Conservation (phyloP, 805 yeast genomes). For the Yarrowia sp. region DNA sequence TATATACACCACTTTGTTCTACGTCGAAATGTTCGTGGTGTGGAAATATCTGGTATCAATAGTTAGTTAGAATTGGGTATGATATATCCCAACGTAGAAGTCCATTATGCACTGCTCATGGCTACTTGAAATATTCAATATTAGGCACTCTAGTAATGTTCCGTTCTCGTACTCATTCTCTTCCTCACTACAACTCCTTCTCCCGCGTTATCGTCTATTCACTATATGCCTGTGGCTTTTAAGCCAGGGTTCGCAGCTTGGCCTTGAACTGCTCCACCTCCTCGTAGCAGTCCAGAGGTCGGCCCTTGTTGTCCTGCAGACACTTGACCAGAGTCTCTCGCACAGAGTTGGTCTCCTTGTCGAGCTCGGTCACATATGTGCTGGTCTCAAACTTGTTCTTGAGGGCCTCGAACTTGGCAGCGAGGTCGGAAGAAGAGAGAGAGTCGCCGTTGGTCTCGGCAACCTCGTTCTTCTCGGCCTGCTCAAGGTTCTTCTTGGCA, state of each 20-base stretch:
- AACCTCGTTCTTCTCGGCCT: constrained; percentile 40
- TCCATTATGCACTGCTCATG: too few species aligned
- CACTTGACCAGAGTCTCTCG: constrained; percentile 48
- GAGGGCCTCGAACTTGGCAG: constrained; percentile 46
- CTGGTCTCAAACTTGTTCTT: constrained; percentile 47
- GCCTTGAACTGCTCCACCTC: constrained; percentile 47
- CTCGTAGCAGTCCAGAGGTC: constrained; percentile 49
- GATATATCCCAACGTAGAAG: too few species aligned
- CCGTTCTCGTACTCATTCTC: too few species aligned
- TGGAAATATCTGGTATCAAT: too few species aligned
- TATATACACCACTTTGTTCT: too few species aligned
- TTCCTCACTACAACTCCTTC: too few species aligned
- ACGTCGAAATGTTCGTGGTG: too few species aligned
- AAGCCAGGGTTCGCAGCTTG: constrained; percentile 24
- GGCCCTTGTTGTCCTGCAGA: constrained; percentile 46
- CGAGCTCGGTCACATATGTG: constrained; percentile 47
- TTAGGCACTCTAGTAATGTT: too few species aligned
- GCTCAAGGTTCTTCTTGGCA: constrained; percentile 41
- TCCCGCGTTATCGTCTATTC: not conserved
- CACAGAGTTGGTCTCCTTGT: constrained; percentile 45
- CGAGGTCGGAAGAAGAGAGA: constrained; percentile 43
- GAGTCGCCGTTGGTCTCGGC: constrained; percentile 40
- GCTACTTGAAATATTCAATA: too few species aligned
- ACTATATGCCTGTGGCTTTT: not conserved
- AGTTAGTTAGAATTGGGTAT: too few species aligned